Conservation (phyloP, 257 asterid species). For the Jasminum sambac region DNA sequence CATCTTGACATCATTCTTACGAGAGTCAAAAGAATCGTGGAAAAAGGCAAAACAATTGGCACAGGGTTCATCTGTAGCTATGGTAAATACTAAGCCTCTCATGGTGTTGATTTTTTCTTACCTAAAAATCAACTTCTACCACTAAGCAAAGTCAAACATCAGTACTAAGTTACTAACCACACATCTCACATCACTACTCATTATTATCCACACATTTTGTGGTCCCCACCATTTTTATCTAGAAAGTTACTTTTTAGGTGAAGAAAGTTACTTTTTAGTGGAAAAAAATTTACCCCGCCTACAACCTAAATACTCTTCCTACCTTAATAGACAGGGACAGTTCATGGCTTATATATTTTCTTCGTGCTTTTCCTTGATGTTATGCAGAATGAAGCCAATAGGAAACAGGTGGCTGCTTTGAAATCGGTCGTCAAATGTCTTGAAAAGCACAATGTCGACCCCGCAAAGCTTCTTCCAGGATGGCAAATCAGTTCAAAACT, state of each 20-base stretch:
- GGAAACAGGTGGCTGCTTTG: slow-evolving; percentile 51
- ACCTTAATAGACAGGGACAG: neutral
- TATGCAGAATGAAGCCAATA: slow-evolving; percentile 67
- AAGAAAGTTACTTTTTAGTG: too few relatives aligned
- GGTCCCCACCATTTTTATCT: too few relatives aligned
- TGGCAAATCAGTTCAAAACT: slow-evolving; percentile 72
- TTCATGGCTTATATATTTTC: neutral
- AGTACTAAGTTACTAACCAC: too few relatives aligned
- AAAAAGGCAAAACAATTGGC: slow-evolving; percentile 44
- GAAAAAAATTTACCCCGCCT: too few relatives aligned
- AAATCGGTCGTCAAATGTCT: slow-evolving; percentile 57
- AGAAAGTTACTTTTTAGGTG: too few relatives aligned
- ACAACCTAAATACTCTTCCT: neutral
- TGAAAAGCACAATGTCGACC: slow-evolving; percentile 61
- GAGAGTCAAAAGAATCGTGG: slow-evolving; percentile 51
- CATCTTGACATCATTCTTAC: slow-evolving; percentile 56
- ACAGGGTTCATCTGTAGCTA: slow-evolving; percentile 41
- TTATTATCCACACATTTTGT: too few relatives aligned
- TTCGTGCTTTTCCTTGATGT: slow-evolving; percentile 19
- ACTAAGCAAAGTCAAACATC: too few relatives aligned
- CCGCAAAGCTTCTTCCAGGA: slow-evolving; percentile 58
- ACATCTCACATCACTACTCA: too few relatives aligned
- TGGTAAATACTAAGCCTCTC: too few relatives aligned
- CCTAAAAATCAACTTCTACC: too few relatives aligned
- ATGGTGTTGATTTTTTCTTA: too few relatives aligned